phyloP scores from a whole-genome alignment of 169 alveolate species.

The Ichthyophthirius multifiliis region DNA sequence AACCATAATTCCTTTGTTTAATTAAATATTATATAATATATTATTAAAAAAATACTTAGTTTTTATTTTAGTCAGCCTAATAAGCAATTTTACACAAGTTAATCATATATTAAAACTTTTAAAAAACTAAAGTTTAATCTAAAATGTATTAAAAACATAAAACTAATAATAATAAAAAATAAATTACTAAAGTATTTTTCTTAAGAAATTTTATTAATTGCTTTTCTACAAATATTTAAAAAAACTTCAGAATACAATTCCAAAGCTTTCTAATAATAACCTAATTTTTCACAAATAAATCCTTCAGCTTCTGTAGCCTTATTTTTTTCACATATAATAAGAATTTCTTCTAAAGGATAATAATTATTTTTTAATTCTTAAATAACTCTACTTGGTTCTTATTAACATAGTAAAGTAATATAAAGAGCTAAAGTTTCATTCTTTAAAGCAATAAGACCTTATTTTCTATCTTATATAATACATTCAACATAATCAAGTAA shows the following conservation, averaged over 20 bases:
- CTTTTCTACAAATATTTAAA: not conserved
- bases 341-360: not conserved
- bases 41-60: not conserved
- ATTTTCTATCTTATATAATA: not conserved
- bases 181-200: too few species aligned
- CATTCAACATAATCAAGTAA: conserved; percentile 1
- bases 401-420: not conserved
- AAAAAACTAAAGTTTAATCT: too few species aligned
- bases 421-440: not conserved
- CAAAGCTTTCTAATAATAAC: not conserved
- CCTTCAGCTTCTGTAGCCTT: not conserved
- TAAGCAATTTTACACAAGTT: not conserved
- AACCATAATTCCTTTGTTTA: not conserved
- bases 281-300: not conserved
- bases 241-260: not conserved
- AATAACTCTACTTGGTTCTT: not conserved
- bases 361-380: not conserved
- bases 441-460: not conserved
- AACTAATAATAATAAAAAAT: too few species aligned
- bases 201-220: not conserved
- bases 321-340: not conserved
- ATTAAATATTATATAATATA: not conserved
- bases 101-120: not conserved
- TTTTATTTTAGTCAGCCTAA: too few species aligned
- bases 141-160: too few species aligned